phyloP scores from a whole-genome alignment of 768 basidiomycete species.

The Leccinum disarticulatum region DNA sequence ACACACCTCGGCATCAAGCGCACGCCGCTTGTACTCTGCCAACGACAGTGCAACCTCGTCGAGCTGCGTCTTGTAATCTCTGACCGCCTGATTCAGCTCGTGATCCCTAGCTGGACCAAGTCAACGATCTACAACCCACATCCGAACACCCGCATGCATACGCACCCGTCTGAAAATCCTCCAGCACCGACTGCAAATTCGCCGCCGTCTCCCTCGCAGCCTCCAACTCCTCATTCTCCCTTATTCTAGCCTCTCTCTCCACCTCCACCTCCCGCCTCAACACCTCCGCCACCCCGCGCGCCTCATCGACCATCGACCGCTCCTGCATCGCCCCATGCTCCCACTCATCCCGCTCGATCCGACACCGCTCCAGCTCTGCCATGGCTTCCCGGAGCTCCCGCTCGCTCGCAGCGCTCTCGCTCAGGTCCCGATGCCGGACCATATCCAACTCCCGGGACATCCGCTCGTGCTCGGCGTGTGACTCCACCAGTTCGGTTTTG shows the following conservation, averaged over 20 bases:
- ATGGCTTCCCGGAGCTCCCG: slow-evolving; percentile 79
- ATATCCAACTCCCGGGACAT: slow-evolving; percentile 67
- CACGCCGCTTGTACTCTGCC: no score
- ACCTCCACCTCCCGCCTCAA: slow-evolving; percentile 66
- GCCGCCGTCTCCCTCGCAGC: no score
- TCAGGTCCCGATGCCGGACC: slow-evolving; percentile 62
- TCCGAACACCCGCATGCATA: slow-evolving; percentile 1
- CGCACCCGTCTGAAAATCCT: slow-evolving; percentile 93
- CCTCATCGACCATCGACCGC: slow-evolving; percentile 69
- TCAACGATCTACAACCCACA: slow-evolving; percentile 4
- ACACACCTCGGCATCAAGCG: slow-evolving; percentile 77
- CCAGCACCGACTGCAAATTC: slow-evolving; percentile 90
- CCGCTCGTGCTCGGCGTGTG: slow-evolving; percentile 74
- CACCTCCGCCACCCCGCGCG: slow-evolving; percentile 53
- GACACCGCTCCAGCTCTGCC: slow-evolving; percentile 83
- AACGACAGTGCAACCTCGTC: no score
- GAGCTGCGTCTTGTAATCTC: slow-evolving; percentile 83
- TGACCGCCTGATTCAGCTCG: slow-evolving; percentile 82
- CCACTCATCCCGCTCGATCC: slow-evolving; percentile 80
- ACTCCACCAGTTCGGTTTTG: slow-evolving; percentile 72
- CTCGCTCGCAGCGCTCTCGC: slow-evolving; percentile 71
- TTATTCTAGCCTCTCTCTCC: slow-evolving; percentile 57
- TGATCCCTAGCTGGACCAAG: slow-evolving; percentile 75
- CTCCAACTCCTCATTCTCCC: slow-evolving; percentile 59
- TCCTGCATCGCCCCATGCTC: slow-evolving; percentile 62